Conservation (phyloP, 2,329 filamentous ascomycete genomes). For the Drechslerella stenobrocha region DNA sequence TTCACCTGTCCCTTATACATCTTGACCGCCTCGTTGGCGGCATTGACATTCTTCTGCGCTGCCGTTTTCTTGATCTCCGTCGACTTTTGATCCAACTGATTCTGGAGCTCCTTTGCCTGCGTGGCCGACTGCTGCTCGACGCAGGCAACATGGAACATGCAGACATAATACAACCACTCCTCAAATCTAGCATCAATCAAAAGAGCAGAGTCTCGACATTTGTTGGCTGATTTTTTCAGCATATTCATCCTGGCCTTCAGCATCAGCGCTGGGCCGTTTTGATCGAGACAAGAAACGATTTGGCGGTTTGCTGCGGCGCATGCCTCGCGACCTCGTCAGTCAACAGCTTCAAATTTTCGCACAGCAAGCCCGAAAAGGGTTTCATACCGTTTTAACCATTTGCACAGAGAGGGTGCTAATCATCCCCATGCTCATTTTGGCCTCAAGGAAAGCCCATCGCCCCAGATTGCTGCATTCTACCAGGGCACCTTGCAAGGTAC, state of each 20-base stretch:
- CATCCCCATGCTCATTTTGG: slow-evolving; percentile 62
- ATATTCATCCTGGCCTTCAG: neutral
- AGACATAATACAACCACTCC: slow-evolving; percentile 6
- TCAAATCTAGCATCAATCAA: slow-evolving; percentile 2
- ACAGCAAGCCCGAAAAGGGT: too few species aligned
- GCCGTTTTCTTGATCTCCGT: slow-evolving; percentile 1
- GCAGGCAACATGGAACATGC: slow-evolving; percentile 8
- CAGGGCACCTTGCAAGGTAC: slow-evolving; percentile 2
- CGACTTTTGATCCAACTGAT: neutral
- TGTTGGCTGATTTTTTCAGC: neutral
- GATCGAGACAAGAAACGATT: slow-evolving; percentile 3
- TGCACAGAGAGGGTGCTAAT: slow-evolving; percentile 55
- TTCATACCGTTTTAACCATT: slow-evolving; percentile 1
- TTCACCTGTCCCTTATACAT: neutral
- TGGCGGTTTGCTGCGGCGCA: too few species aligned
- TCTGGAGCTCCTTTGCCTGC: neutral
- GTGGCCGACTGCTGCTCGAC: neutral
- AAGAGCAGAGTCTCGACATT: neutral
- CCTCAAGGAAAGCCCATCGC: slow-evolving; percentile 25
- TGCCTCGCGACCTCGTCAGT: too few species aligned
- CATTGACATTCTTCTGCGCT: neutral
- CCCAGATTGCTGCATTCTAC: slow-evolving; percentile 23
- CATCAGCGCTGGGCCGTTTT: neutral
- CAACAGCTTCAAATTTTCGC: too few species aligned
- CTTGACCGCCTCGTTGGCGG: neutral